Percentiles rank a stretch among this genome's conserved stretches.
Conservation (phyloP, 345 rosid genomes). For the Gossypium longicalyx region DNA sequence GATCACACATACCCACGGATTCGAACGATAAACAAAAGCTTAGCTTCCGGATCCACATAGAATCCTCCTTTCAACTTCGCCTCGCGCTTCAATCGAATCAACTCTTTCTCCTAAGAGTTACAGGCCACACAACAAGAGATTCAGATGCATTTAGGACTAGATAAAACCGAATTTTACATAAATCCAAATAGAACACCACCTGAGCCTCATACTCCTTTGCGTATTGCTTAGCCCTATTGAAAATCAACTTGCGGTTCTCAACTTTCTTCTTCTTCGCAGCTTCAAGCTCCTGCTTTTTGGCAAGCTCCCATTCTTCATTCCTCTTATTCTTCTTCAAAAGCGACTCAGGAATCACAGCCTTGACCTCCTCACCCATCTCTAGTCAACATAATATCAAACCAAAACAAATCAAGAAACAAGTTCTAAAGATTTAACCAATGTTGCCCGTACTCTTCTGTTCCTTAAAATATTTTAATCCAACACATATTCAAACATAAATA, state of each 20-base stretch:
- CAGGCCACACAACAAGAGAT: neutral
- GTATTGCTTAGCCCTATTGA: neutral
- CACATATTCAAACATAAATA: too few relatives aligned
- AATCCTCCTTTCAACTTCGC: neutral
- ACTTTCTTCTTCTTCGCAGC: neutral
- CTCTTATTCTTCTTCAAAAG: neutral
- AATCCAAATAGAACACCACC: neutral
- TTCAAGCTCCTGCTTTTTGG: neutral
- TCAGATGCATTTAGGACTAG: neutral
- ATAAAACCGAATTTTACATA: neutral
- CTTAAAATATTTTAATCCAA: neutral
- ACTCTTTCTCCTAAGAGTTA: neutral
- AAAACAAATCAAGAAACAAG: neutral
- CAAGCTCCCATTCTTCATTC: neutral
- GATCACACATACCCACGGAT: neutral
- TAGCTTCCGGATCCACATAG: neutral
- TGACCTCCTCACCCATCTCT: neutral
- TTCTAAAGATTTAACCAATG: too few relatives aligned
- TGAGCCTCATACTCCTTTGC: slow-evolving; percentile 1
- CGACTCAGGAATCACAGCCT: neutral
- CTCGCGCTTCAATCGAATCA: neutral
- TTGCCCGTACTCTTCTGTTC: neutral
- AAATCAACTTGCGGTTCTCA: neutral
- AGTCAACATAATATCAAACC: neutral
- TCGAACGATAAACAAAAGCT: neutral